These are phyloP conservation scores for Boletellus emodensis DNA, from an alignment of 768 basidiomycete species.

Conservation along the genomic window DNA sequence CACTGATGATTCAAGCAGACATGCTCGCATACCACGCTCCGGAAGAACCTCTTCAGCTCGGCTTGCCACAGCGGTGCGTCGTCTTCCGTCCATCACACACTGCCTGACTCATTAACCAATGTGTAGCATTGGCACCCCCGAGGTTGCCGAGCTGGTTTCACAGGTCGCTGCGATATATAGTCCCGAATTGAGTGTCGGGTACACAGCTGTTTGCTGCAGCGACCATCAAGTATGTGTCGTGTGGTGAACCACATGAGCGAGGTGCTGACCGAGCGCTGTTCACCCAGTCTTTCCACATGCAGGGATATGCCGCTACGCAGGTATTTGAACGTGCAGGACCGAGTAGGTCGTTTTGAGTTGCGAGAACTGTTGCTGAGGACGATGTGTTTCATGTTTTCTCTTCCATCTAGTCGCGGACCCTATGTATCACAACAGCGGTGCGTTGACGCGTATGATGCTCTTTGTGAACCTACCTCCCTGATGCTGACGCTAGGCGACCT, in stretches of 20 bases:
- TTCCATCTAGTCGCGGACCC: slow-evolving; percentile 66
- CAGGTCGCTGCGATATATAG: slow-evolving; percentile 78
- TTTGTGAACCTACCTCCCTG: background rate
- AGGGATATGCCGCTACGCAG: slow-evolving; percentile 83
- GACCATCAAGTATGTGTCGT: slow-evolving; percentile 67
- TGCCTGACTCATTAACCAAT: background rate
- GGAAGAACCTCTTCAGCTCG: slow-evolving; percentile 79
- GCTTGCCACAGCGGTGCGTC: slow-evolving; percentile 66
- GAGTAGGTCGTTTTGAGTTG: slow-evolving; percentile 34
- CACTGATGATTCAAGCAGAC: slow-evolving; percentile 86
- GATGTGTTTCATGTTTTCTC: background rate
- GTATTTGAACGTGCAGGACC: slow-evolving; percentile 85
- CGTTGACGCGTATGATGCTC: slow-evolving; percentile 12
- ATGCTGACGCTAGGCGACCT: slow-evolving; percentile 54
- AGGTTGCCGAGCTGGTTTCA: slow-evolving; percentile 69
- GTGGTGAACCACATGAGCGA: background rate
- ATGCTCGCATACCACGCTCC: slow-evolving; percentile 85
- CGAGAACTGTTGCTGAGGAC: background rate
- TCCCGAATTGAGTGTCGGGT: slow-evolving; percentile 70
- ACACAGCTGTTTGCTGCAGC: slow-evolving; percentile 80
- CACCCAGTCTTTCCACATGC: slow-evolving; percentile 67
- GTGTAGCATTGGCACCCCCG: slow-evolving; percentile 70
- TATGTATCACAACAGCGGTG: slow-evolving; percentile 84
- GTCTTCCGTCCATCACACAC: background rate
- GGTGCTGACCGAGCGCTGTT: background rate